Base-by-base conservation (phyloP, 129 eudicot genomes). In the Lonicera japonica region DNA sequence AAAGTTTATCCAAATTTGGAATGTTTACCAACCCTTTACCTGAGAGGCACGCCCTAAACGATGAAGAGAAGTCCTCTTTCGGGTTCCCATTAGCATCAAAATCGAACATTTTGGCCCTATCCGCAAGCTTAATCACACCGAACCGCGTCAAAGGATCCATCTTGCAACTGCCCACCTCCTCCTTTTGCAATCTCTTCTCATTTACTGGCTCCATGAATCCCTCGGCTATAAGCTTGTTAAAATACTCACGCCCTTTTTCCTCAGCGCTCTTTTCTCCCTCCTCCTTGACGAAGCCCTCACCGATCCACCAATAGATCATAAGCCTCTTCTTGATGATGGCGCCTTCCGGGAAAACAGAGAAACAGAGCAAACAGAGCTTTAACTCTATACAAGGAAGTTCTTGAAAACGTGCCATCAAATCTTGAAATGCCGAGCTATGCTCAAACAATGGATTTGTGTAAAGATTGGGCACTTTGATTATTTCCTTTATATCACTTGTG, bases 11-110 rank as follows among this genome's bases (percentile, higher is more conserved):
- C 52, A 71, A 68, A 0, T 58, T 18, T 47, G 54, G 40, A 12
- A 61, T 41, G 41, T 63, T 71, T 19, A 68, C 59, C 58, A 80
- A 23, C 75, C 85, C 81, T 34, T 61, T 60, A 53, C 77, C 74
- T 61, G 58, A 56, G 53, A 82, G 54, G 40, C 80, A 71, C 29
- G 69, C 68, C 75, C 72, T 66, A 56, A 23, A 71, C 11, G 80
- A 82, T 20, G 34, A n/a, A 34, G 55, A 22, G n/a, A 21, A 74
- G 5, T 45, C 56, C 22, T 60, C 82, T 25, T 69, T 74, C 54
- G 76, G 76, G 69, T 58, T 29, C 50, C 56, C 56, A 2, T 52
- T 52, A 12, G 9, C 21, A 46, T 64, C 68, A 48, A 53, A 65
- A 29, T 65, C 70, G 29, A 65, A 50, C 23, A 51, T 2, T 1